Conservation (phyloP, 768 basidiomycete species). For the Lentinula aciculospora region DNA sequence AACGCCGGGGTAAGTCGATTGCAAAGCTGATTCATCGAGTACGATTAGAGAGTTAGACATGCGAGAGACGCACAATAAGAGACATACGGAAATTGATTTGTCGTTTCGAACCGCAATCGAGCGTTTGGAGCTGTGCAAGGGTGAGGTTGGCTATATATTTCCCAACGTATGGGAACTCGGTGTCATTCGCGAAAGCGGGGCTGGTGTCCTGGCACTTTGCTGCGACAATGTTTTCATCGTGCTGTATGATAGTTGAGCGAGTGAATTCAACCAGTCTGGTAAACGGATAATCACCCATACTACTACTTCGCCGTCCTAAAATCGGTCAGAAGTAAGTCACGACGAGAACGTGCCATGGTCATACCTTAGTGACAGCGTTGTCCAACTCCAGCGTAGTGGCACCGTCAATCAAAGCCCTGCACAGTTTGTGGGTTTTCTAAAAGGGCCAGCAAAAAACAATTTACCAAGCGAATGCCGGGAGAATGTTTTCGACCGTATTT, state of each 20-base stretch:
- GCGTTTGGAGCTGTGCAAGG: conserved; percentile 69
- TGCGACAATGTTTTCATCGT: conserved; percentile 60
- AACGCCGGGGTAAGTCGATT: conserved; percentile 60
- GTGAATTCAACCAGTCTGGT: neutral
- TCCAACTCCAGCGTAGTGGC: conserved; percentile 76
- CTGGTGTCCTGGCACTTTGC: conserved; percentile 66
- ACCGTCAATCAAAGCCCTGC: conserved; percentile 70
- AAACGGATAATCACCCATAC: conserved; percentile 36
- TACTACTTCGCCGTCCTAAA: conserved; percentile 67
- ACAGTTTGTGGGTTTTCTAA: conserved; percentile 7
- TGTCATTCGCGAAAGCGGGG: conserved; percentile 51
- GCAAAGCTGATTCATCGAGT: conserved; percentile 38
- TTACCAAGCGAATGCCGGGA: conserved; percentile 76
- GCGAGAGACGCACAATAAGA: neutral
- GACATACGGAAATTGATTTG: conserved; percentile 51
- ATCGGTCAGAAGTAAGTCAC: neutral
- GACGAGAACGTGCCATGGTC: conserved; percentile 1
- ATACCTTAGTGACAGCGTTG: conserved; percentile 68
- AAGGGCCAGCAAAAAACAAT: conserved; percentile 9
- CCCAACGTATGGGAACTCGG: conserved; percentile 70
- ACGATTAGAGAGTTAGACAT: neutral
- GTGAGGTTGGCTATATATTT: conserved; percentile 75
- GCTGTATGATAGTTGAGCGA: conserved; percentile 23
- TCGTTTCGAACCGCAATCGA: conserved; percentile 75
- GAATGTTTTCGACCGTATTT: conserved; percentile 65